These are phyloP conservation scores for Sclerotinia nivalis DNA, from an alignment of 2,329 filamentous ascomycete species.

Conservation along the genomic window DNA sequence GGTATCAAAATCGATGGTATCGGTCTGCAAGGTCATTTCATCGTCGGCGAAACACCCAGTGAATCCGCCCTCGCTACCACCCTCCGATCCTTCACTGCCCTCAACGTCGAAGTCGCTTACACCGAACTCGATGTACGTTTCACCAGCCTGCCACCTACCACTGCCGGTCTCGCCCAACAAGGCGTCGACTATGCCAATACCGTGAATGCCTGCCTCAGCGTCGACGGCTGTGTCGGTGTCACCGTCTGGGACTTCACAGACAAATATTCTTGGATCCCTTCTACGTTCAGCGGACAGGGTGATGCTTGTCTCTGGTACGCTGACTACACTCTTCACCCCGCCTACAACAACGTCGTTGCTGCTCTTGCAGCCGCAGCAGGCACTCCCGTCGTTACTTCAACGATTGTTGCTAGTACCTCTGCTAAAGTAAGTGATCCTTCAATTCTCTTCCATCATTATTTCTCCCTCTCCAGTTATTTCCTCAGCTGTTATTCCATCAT, in stretches of 20 bases:
- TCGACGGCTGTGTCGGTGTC: slow-evolving; percentile 36
- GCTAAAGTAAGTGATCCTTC: background rate
- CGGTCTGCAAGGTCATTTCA: slow-evolving; percentile 63
- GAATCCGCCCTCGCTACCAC: slow-evolving; percentile 48
- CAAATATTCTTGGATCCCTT: slow-evolving; percentile 46
- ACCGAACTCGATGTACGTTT: slow-evolving; percentile 64
- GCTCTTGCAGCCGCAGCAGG: slow-evolving; percentile 35
- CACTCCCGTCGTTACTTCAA: background rate
- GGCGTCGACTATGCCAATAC: slow-evolving; percentile 48
- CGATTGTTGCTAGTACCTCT: slow-evolving; percentile 8
- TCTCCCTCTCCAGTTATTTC: background rate
- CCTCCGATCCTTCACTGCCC: slow-evolving; percentile 53
- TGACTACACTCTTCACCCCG: slow-evolving; percentile 47
- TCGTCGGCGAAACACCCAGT: slow-evolving; percentile 54
- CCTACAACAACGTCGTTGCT: slow-evolving; percentile 45
- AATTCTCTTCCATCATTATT: background rate
- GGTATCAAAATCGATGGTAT: slow-evolving; percentile 62
- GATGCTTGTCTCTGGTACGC: slow-evolving; percentile 48
- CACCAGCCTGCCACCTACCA: slow-evolving; percentile 47
- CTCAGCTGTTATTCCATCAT: background rate
- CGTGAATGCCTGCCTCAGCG: slow-evolving; percentile 34
- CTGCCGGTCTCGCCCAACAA: slow-evolving; percentile 48
- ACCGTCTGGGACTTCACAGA: slow-evolving; percentile 40
- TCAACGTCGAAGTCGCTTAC: slow-evolving; percentile 59
- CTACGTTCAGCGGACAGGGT: slow-evolving; percentile 46